Conservation (phyloP, 1,139 yeast species). For the Diutina catenulata region DNA sequence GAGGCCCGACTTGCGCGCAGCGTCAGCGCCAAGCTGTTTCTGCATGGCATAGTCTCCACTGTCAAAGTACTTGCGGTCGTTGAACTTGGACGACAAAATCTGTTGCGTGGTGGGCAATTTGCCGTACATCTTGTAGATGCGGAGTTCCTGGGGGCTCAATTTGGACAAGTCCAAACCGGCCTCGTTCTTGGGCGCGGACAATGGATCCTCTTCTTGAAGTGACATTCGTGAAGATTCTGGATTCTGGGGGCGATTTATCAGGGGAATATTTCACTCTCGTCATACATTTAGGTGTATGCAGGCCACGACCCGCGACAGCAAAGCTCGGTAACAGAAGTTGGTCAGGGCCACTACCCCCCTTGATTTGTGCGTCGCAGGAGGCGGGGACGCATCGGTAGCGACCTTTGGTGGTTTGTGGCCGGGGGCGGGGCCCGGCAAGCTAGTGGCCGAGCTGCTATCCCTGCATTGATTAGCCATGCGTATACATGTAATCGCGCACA, state of each 20-base stretch:
- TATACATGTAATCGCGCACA: too few relatives aligned
- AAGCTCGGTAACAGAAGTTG: too few relatives aligned
- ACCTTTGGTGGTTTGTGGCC: too few relatives aligned
- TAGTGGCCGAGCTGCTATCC: too few relatives aligned
- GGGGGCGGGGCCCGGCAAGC: too few relatives aligned
- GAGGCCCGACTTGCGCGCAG: slow-evolving; percentile 4
- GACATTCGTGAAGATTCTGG: slow-evolving; percentile 7
- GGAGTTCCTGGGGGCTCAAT: slow-evolving; percentile 56
- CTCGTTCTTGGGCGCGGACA: slow-evolving; percentile 33
- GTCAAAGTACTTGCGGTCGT: slow-evolving; percentile 89
- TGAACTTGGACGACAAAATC: slow-evolving; percentile 62
- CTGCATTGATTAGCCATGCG: too few relatives aligned
- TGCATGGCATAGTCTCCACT: slow-evolving; percentile 97
- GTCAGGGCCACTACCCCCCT: too few relatives aligned
- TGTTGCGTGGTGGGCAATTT: slow-evolving; percentile 82
- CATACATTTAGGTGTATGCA: background rate
- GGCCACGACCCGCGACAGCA: too few relatives aligned
- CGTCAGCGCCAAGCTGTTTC: slow-evolving; percentile 18
- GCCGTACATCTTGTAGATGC: slow-evolving; percentile 72
- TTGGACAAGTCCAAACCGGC: slow-evolving; percentile 43
- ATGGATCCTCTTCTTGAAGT: slow-evolving; percentile 30
- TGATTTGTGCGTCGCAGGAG: too few relatives aligned
- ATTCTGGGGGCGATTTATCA: background rate
- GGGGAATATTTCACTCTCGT: background rate
- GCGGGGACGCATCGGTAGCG: too few relatives aligned